phyloP scores from a whole-genome alignment of 148 eudicot genomes.

The Nepenthes gracilis region DNA sequence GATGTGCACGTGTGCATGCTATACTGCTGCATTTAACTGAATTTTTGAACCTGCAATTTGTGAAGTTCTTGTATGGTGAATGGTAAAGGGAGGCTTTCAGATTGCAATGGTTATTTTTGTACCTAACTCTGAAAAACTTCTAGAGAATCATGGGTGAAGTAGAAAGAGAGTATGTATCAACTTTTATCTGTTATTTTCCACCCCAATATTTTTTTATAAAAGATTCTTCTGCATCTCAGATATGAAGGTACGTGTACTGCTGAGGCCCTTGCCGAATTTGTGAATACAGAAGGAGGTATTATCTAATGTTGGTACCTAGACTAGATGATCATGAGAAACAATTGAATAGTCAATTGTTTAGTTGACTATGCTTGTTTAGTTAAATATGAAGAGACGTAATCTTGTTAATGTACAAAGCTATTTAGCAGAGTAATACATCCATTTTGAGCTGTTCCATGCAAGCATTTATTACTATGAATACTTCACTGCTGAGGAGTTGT shows the following conservation, averaged over 20 bases:
- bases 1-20: too few species aligned
- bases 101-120: background rate
- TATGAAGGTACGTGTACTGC: conserved; percentile 91
- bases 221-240: conserved; percentile 21
- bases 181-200: background rate
- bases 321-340: background rate
- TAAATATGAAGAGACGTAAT: too few species aligned
- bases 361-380: background rate
- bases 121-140: background rate
- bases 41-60: too few species aligned
- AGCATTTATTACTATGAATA: too few species aligned
- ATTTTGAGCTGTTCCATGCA: too few species aligned
- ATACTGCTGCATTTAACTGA: too few species aligned
- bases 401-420: too few species aligned
- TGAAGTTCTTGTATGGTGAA: too few species aligned
- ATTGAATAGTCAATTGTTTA: background rate
- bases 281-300: conserved; percentile 81
- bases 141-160: background rate
- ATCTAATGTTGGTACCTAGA: background rate
- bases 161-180: background rate
- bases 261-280: conserved; percentile 78
- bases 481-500: too few species aligned
- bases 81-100: too few species aligned
- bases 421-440: too few species aligned
- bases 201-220: conserved; percentile 1